Evolutionary conservation across 208 protist species (phyloP).

Genomic region (Leishmania gerbilli): DNA sequence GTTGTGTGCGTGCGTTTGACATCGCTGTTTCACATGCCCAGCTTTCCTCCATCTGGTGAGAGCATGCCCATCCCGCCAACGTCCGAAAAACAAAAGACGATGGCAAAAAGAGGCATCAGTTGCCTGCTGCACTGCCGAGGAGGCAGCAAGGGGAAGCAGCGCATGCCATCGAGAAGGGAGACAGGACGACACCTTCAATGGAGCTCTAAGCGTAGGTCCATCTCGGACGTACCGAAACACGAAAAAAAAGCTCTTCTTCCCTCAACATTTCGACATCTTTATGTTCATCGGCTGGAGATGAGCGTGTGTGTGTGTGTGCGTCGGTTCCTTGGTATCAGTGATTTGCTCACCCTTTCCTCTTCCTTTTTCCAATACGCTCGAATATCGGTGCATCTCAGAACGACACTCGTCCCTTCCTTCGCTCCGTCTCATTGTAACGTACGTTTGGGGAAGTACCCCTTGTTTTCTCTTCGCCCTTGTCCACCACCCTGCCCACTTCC

Average conservation of each 20-base stretch:
- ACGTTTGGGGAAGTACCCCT: too few species aligned
- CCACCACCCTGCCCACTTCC: too few species aligned
- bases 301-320: neutral
- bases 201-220: neutral
- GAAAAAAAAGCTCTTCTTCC: too few species aligned
- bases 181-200: neutral
- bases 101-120: neutral
- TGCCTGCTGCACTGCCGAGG: neutral
- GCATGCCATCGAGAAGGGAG: neutral
- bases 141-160: neutral
- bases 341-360: neutral
- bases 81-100: neutral
- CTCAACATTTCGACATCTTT: neutral
- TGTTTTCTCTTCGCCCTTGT: too few species aligned
- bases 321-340: neutral
- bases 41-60: neutral
- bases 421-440: too few species aligned
- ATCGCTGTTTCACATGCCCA: neutral
- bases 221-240: too few species aligned
- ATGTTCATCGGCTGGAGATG: neutral
- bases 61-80: neutral
- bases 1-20: neutral
- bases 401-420: too few species aligned
- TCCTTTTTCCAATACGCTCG: neutral
- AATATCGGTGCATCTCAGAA: neutral